A percentile compares a stretch with the other conserved stretches of the same genome.
Evolutionary conservation across 805 yeast genomes (phyloP).

Genomic region (Pichia phayaonensis): DNA sequence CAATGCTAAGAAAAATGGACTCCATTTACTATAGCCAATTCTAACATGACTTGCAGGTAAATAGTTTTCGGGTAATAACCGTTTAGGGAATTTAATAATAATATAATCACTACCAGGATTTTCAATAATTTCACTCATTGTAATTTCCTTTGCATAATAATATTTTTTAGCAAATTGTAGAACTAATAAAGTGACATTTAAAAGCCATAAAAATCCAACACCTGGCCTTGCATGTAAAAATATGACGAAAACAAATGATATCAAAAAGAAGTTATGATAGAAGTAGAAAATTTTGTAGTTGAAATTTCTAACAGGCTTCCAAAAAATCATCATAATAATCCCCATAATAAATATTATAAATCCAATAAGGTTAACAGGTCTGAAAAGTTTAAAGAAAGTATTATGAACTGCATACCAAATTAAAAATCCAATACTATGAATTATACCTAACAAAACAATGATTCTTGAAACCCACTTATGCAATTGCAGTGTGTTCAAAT

Average conservation of each 20-base stretch:
- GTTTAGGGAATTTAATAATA: conserved; percentile 13
- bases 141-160: conserved; percentile 14
- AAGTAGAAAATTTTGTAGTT: conserved; percentile 49
- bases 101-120: conserved; percentile 11
- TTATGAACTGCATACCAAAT: conserved; percentile 35
- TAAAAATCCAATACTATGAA: conserved; percentile 49
- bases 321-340: conserved; percentile 31
- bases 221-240: conserved; percentile 68
- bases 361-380: conserved; percentile 45
- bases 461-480: conserved; percentile 71
- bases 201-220: conserved; percentile 32
- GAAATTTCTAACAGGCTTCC: conserved; percentile 41
- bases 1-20: conserved; percentile 38
- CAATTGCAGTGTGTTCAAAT: conserved; percentile 45
- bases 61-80: conserved; percentile 19
- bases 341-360: conserved; percentile 33
- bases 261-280: conserved; percentile 45
- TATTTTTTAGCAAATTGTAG: conserved; percentile 33
- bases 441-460: conserved; percentile 35
- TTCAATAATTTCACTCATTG: conserved; percentile 15
- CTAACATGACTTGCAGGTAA: conserved; percentile 55
- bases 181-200: conserved; percentile 26
- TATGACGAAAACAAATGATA: conserved; percentile 37
- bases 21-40: conserved; percentile 31
- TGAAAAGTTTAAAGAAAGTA: conserved; percentile 31